Evolutionary conservation across 2,329 filamentous ascomycete species (phyloP), one percentile per base, ranked within the genome.

Genomic region (Paraphoma chrysanthemicola): DNA sequence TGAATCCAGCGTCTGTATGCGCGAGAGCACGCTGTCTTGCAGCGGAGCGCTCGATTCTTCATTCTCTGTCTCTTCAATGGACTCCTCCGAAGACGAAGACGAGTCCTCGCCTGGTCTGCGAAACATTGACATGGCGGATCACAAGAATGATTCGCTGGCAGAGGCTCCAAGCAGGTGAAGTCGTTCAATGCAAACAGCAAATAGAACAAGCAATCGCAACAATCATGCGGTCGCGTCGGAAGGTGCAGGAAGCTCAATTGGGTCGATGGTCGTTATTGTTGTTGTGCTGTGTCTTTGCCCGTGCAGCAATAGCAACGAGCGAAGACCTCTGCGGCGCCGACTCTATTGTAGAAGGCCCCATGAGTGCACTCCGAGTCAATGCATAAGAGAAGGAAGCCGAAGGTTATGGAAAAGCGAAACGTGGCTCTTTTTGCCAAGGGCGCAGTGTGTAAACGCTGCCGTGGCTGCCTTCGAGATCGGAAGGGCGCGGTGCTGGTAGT

Each of bases 101-200:
- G 72, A 72, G 48, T 65, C 62, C 7, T 75, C 73, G 50, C 71
- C 71, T 12, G 73, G 73, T 51, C 50, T 70, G 39, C 72, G 71
- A 44, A 76, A 76, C 67, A 74, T 67, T 4, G 72, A 74, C 67
- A 70, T 74, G n/a, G 44, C 46, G 38, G 41, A 23, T n/a, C 36
- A 38, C 44, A 50, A 36, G 23, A 42, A 29, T 31, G 31, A 30
- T 42, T 6, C 31, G 51, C 50, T 48, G 46, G 29, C 39, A 30
- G 52, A 36, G 44, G 42, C n/a, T 23, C 11, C 29, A 44, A 39
- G 28, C 17, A 38, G 33, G 12, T n/a, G 23, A 11, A 31, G 2
- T 42, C 39, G 12, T n/a, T 46, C 14, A 23, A 46, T 8, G 17
- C 23, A 16, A 16, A 36, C 6, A 14, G 33, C 9, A 36, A 14